Evolutionary conservation across 2,329 filamentous ascomycete genomes (phyloP).

Genomic region (Colletotrichum graminicola): DNA sequence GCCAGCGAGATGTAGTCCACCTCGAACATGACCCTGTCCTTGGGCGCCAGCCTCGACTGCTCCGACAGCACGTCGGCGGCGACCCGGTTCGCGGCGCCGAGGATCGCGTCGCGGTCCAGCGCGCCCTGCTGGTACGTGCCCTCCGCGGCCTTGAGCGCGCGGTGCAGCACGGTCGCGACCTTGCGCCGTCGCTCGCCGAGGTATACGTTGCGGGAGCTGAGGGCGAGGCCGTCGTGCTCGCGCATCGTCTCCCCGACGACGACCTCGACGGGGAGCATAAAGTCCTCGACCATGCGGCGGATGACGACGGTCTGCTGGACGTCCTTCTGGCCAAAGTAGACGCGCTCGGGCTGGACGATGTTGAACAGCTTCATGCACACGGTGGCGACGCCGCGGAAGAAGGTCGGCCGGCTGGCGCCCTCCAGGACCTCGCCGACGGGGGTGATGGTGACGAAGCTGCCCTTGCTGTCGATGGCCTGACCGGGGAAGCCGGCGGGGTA

Average conservation of each 20-base stretch:
- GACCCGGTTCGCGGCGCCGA: constrained; percentile 77
- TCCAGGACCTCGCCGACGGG: constrained; percentile 86
- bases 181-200: constrained; percentile 80
- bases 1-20: constrained; percentile 94
- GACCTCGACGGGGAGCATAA: constrained; percentile 82
- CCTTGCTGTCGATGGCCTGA: constrained; percentile 80
- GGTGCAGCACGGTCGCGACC: constrained; percentile 78
- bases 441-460: constrained; percentile 92
- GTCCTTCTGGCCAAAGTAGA: constrained; percentile 98
- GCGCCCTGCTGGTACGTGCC: constrained; percentile 68
- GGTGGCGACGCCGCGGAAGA: constrained; percentile 96
- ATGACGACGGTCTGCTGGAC: constrained; percentile 96
- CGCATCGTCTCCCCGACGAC: constrained; percentile 80
- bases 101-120: constrained; percentile 72
- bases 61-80: constrained; percentile 65
- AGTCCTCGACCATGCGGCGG: constrained; percentile 86
- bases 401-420: constrained; percentile 87
- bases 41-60: constrained; percentile 71
- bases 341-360: constrained; percentile 71
- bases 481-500: constrained; percentile 85
- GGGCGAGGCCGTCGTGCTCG: constrained; percentile 84
- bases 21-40: constrained; percentile 78
- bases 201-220: constrained; percentile 95
- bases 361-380: constrained; percentile 85
- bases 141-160: constrained; percentile 79